Percentiles rank a stretch among this genome's conserved stretches.
Evolutionary conservation across 257 asterid genomes (phyloP).

Genomic region (Ilex asprella): DNA sequence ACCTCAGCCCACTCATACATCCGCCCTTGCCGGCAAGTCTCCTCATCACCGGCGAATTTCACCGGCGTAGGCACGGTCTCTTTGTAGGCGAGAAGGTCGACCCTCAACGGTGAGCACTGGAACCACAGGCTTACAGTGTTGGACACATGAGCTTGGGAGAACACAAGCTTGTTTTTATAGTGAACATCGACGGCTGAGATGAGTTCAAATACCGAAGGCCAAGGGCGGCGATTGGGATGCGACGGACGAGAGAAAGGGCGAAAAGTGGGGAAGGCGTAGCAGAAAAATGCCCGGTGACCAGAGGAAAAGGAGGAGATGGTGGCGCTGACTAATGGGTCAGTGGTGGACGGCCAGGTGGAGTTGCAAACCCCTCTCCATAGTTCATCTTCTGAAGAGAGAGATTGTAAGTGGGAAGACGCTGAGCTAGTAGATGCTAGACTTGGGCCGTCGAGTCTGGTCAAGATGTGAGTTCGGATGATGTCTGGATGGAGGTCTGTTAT

Average conservation of each 20-base stretch:
- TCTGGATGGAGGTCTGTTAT: conserved; percentile 56
- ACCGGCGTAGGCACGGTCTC: conserved; percentile 44
- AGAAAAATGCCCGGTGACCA: conserved; percentile 60
- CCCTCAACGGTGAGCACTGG: conserved; percentile 42
- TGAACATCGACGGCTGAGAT: conserved; percentile 72
- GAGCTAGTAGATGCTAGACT: conserved; percentile 57
- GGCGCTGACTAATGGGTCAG: conserved; percentile 22
- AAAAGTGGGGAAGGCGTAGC: conserved; percentile 50
- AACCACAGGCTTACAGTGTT: conserved; percentile 60
- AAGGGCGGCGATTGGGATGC: background rate
- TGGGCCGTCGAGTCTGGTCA: conserved; percentile 62
- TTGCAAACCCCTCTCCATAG: conserved; percentile 59
- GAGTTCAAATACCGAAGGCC: conserved; percentile 3
- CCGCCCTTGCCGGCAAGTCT: conserved; percentile 20
- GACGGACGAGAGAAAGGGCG: conserved; percentile 3
- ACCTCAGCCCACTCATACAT: no score
- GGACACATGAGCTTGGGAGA: conserved; percentile 35
- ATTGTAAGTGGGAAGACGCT: conserved; percentile 31
- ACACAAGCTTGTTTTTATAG: conserved; percentile 31
- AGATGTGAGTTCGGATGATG: conserved; percentile 48
- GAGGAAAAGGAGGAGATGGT: conserved; percentile 41
- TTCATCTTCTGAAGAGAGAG: conserved; percentile 37
- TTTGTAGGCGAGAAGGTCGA: conserved; percentile 43
- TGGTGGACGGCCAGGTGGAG: conserved; percentile 65
- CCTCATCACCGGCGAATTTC: conserved; percentile 37